A percentile compares a stretch with the other conserved stretches of the same genome.
These are phyloP conservation scores for Tulasnella sp. DNA, from an alignment of 768 basidiomycete species.

Conservation along the genomic window DNA sequence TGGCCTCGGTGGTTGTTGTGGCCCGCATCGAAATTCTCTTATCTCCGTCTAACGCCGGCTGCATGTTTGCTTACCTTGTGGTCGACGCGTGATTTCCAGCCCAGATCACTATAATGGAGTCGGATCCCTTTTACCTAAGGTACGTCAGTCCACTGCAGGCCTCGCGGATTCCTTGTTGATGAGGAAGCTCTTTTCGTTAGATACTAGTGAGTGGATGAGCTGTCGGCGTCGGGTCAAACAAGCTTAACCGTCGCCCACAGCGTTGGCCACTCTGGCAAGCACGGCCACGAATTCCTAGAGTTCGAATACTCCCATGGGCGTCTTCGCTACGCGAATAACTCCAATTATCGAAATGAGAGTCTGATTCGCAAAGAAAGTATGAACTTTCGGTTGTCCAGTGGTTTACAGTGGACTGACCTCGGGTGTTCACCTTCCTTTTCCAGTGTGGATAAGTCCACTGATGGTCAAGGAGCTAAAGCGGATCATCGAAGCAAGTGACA, in stretches of 20 bases:
- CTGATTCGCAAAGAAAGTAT: constrained; percentile 97
- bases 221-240: not conserved
- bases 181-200: constrained; percentile 25
- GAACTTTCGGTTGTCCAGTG: not conserved
- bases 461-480: constrained; percentile 91
- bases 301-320: constrained; percentile 97
- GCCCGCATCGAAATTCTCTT: not conserved
- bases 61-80: not conserved
- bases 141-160: constrained; percentile 25
- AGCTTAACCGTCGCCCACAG: constrained; percentile 29
- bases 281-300: constrained; percentile 95
- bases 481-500: constrained; percentile 85
- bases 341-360: constrained; percentile 96
- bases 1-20: not conserved
- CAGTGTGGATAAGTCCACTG: constrained; percentile 90
- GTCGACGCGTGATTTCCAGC: constrained; percentile 28
- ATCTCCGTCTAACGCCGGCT: not conserved
- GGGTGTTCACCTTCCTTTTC: not conserved
- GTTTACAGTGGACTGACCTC: not conserved
- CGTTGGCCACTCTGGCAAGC: constrained; percentile 97
- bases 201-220: constrained; percentile 37
- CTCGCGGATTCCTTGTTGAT: constrained; percentile 19
- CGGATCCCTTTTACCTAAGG: constrained; percentile 74
- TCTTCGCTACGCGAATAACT: constrained; percentile 96
- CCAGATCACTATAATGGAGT: constrained; percentile 34